These are phyloP conservation scores for Hypoxylon rickii DNA, from an alignment of 495 filamentous ascomycete species.

Conservation along the genomic window DNA sequence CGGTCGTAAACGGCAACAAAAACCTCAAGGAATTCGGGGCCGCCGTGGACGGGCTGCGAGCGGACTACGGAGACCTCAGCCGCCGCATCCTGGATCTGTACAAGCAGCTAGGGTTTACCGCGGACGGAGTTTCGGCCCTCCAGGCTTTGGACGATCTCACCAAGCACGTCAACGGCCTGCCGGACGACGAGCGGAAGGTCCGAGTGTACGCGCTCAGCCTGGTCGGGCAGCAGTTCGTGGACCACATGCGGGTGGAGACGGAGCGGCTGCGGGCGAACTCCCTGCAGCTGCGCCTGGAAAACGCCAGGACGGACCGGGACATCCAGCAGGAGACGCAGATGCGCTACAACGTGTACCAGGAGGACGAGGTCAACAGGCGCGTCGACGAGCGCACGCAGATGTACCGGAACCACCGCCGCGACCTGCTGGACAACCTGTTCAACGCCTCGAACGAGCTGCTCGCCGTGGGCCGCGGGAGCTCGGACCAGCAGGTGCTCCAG, in stretches of 20 bases:
- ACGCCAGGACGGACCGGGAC: neutral
- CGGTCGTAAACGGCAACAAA: neutral
- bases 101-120: neutral
- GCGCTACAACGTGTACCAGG: neutral
- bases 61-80: neutral
- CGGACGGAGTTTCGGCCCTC: neutral
- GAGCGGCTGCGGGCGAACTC: neutral
- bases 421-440: neutral
- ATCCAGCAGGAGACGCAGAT: neutral
- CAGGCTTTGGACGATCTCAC: neutral
- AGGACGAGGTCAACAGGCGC: neutral
- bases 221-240: neutral
- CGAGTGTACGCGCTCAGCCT: neutral
- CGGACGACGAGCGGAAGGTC: neutral
- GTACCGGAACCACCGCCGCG: conserved; percentile 5
- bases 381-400: conserved; percentile 2
- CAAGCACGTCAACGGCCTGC: neutral
- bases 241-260: neutral
- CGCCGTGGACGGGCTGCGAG: neutral
- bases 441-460: neutral
- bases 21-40: conserved; percentile 5
- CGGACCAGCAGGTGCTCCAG: too few species aligned
- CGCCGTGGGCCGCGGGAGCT: neutral
- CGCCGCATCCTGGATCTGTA: neutral
- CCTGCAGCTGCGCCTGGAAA: conserved; percentile 3